phyloP scores from a whole-genome alignment of 257 asterid genomes.

The Petunia axillaris region DNA sequence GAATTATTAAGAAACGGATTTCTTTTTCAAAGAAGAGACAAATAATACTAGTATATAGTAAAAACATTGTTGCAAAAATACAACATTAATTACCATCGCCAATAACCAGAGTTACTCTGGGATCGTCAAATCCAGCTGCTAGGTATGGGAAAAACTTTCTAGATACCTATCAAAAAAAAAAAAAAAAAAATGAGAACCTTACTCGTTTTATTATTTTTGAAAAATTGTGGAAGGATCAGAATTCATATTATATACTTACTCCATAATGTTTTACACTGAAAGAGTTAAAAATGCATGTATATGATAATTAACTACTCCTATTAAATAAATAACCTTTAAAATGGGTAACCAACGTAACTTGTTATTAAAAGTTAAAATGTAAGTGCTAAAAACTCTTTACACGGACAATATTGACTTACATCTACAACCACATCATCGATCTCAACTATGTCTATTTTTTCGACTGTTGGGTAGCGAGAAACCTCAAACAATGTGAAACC shows the following conservation, averaged over 20 bases:
- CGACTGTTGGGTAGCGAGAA: constrained; percentile 26
- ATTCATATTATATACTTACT: too few relatives aligned
- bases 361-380: too few relatives aligned
- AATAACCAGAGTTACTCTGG: constrained; percentile 27
- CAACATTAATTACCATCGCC: constrained; percentile 29
- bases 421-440: constrained; percentile 29
- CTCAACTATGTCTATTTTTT: constrained; percentile 31
- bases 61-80: too few relatives aligned
- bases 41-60: too few relatives aligned
- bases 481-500: constrained; percentile 31
- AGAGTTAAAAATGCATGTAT: too few relatives aligned
- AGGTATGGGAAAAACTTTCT: constrained; percentile 29
- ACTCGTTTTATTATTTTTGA: not conserved
- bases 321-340: not conserved
- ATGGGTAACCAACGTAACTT: not conserved
- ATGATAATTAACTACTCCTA: too few relatives aligned
- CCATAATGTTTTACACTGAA: not conserved
- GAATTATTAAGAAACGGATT: too few relatives aligned
- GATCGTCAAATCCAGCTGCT: constrained; percentile 28
- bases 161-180: constrained; percentile 15
- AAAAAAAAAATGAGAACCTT: not conserved
- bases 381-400: too few relatives aligned
- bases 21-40: too few relatives aligned
- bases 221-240: not conserved
- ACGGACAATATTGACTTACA: constrained; percentile 8